phyloP scores from a whole-genome alignment of 345 rosid species.

The Eucalyptus tenuipes region DNA sequence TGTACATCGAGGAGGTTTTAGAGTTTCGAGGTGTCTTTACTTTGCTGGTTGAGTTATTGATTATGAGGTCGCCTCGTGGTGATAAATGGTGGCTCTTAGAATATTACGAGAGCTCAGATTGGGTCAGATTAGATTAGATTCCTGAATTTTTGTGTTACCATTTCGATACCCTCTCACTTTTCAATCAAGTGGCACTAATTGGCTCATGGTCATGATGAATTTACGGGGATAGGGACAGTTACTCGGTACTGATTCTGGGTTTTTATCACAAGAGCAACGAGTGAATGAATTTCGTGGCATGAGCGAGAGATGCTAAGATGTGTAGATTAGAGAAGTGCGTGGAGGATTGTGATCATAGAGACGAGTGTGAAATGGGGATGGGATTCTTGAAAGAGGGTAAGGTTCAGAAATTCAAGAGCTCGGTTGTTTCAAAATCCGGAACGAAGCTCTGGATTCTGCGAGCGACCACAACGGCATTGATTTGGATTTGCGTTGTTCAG shows the following conservation, averaged over 20 bases:
- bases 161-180: not conserved
- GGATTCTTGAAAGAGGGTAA: slow-evolving; percentile 44
- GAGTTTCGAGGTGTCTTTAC: slow-evolving; percentile 6
- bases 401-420: slow-evolving; percentile 36
- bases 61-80: slow-evolving; percentile 5
- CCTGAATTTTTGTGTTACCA: not conserved
- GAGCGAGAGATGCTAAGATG: not conserved
- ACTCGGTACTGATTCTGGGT: not conserved
- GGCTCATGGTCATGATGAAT: not conserved
- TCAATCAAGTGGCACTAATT: not conserved
- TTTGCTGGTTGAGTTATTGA: not conserved
- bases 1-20: slow-evolving; percentile 6
- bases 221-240: not conserved
- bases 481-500: slow-evolving; percentile 79
- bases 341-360: slow-evolving; percentile 22
- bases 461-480: slow-evolving; percentile 40
- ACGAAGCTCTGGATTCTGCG: slow-evolving; percentile 69
- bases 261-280: not conserved
- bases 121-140: not conserved
- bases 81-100: not conserved
- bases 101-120: not conserved
- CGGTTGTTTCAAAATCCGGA: slow-evolving; percentile 51
- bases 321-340: slow-evolving; percentile 8
- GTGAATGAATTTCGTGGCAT: not conserved
- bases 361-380: slow-evolving; percentile 38